These are phyloP conservation scores for Termitomyces sp. DNA, from an alignment of 768 basidiomycete species.

Conservation along the genomic window DNA sequence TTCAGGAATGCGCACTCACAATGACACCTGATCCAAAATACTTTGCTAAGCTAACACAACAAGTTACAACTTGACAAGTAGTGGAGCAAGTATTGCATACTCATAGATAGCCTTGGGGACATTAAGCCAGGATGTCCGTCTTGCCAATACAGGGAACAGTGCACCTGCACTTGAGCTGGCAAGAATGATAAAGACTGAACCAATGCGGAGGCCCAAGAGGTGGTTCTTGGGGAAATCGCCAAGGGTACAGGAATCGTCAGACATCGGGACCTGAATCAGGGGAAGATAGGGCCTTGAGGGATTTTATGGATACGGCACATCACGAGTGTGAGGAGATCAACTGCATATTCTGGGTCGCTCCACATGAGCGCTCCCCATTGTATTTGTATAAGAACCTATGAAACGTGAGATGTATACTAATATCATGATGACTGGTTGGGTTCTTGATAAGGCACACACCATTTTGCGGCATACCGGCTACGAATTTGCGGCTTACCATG, in stretches of 20 bases:
- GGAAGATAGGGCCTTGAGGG: no score
- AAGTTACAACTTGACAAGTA: background rate
- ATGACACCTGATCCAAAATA: constrained; percentile 91
- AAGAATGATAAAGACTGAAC: constrained; percentile 70
- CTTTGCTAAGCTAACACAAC: constrained; percentile 63
- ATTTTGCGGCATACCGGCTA: background rate
- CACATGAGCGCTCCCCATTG: no score
- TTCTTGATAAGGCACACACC: no score
- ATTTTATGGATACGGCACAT: no score
- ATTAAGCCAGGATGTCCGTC: constrained; percentile 40
- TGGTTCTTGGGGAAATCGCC: constrained; percentile 18
- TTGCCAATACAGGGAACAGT: constrained; percentile 66
- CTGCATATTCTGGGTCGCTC: no score
- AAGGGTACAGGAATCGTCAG: no score
- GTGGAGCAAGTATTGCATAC: constrained; percentile 31
- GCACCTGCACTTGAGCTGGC: constrained; percentile 55
- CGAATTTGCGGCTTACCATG: background rate
- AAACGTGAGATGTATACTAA: background rate
- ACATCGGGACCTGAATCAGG: no score
- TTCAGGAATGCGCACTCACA: constrained; percentile 32
- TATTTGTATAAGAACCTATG: background rate
- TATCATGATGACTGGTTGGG: background rate
- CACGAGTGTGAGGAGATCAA: no score
- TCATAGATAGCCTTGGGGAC: constrained; percentile 64
- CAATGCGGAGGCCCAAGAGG: constrained; percentile 53